A percentile compares a stretch with the other conserved stretches of the same genome.
These are phyloP conservation scores for Collybia nuda DNA, from an alignment of 768 basidiomycete genomes.

Conservation along the genomic window DNA sequence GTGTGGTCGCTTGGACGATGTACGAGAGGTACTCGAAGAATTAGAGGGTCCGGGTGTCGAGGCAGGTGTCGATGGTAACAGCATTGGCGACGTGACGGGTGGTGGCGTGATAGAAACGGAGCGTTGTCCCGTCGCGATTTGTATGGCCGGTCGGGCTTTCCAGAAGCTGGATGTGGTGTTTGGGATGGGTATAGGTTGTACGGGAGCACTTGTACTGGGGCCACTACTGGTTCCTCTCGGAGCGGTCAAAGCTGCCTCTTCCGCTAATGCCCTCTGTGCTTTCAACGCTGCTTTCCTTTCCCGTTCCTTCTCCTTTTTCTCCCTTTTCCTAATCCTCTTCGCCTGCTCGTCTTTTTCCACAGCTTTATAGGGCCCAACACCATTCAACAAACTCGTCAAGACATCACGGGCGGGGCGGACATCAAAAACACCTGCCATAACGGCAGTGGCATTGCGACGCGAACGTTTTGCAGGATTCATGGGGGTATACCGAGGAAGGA, in stretches of 20 bases:
- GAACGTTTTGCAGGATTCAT: slow-evolving; percentile 37
- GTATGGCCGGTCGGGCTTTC: slow-evolving; percentile 70
- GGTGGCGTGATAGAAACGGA: slow-evolving; percentile 77
- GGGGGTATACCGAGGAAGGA: slow-evolving; percentile 26
- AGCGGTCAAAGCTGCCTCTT: slow-evolving; percentile 26
- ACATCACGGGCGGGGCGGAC: slow-evolving; percentile 66
- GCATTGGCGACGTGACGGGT: slow-evolving; percentile 45
- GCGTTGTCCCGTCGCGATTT: slow-evolving; percentile 68
- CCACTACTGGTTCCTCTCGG: slow-evolving; percentile 21
- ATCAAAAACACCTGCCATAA: slow-evolving; percentile 78
- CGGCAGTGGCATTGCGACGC: slow-evolving; percentile 69
- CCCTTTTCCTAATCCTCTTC: slow-evolving; percentile 53
- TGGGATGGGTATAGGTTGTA: slow-evolving; percentile 22
- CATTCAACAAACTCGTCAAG: slow-evolving; percentile 77
- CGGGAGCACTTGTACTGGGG: slow-evolving; percentile 26
- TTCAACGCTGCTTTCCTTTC: slow-evolving; percentile 34
- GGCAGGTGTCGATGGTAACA: slow-evolving; percentile 56
- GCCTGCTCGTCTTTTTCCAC: slow-evolving; percentile 63
- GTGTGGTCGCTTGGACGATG: slow-evolving; percentile 77
- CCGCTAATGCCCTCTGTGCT: slow-evolving; percentile 13
- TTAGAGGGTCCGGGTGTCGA: slow-evolving; percentile 77
- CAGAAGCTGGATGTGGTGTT: slow-evolving; percentile 54
- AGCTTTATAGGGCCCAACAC: slow-evolving; percentile 63
- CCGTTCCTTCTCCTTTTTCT: slow-evolving; percentile 51
- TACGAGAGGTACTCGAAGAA: slow-evolving; percentile 71